Evolutionary conservation across 2,329 filamentous ascomycete genomes (phyloP).

Genomic region (Hypocrella siamensis): DNA sequence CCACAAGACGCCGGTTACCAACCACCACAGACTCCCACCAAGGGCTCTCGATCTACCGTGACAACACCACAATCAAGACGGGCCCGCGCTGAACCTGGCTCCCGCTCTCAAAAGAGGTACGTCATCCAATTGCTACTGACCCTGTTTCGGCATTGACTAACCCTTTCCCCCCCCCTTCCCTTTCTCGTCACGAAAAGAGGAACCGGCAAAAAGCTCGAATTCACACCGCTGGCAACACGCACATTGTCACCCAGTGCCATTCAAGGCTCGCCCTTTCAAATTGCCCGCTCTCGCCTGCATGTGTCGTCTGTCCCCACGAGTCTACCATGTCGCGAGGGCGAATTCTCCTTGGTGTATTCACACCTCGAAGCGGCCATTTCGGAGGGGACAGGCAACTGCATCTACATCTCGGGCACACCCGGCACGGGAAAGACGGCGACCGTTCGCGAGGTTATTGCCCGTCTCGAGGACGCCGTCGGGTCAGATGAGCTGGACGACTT

Average conservation of each 20-base stretch:
- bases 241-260: conserved; percentile 61
- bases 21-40: conserved; percentile 22
- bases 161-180: neutral
- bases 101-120: conserved; percentile 15
- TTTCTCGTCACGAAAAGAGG: conserved; percentile 32
- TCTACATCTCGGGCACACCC: conserved; percentile 97
- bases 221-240: conserved; percentile 86
- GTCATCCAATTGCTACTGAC: neutral
- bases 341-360: conserved; percentile 84
- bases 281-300: conserved; percentile 77
- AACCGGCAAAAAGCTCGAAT: conserved; percentile 61
- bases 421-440: conserved; percentile 97
- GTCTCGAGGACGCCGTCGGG: conserved; percentile 73
- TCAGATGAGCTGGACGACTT: conserved; percentile 94
- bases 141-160: neutral
- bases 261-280: conserved; percentile 75
- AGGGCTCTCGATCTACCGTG: conserved; percentile 13
- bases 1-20: conserved; percentile 16
- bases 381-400: conserved; percentile 86
- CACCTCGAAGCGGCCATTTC: conserved; percentile 89
- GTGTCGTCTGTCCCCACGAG: conserved; percentile 84
- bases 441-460: conserved; percentile 82
- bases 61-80: conserved; percentile 16
- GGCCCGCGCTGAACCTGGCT: conserved; percentile 15
- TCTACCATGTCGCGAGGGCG: conserved; percentile 78